Base-by-base conservation (phyloP, 2,329 filamentous ascomycete genomes). In the Aureobasidium musti region DNA sequence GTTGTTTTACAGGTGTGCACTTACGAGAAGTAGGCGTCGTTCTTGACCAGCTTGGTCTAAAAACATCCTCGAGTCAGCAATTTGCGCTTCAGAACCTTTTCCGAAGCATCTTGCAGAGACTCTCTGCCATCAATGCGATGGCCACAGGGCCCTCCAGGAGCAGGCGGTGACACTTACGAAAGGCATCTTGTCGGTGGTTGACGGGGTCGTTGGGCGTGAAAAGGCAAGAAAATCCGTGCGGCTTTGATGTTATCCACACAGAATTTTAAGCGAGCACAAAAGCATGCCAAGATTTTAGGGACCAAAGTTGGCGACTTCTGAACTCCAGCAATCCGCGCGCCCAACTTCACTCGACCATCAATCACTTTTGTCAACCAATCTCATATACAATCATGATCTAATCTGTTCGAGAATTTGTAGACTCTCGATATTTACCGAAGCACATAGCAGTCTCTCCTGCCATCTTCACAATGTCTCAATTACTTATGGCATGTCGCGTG, bases 21-120 rank as follows among this genome's bases (percentile, higher is more conserved):
- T 89, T 78, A 96, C 92, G 92, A 97, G 88, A 91, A 97, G 92
- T 98, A 99, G 81, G 95, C 91, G 83, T 90, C 92, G 87, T 90
- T 97, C 91, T 98, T 98, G 81, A 95, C 87, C 81, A 89, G 83
- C 89, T 98, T 98, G 87, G 91, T 88, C 92, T 97, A 80, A 75
- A 49, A 45, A 74, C 80, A 82, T 82, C 84, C 85, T 82, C 89
- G 91, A 97, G 92, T 97, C 93, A 97, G 94, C 94, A 97, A 97
- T 97, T 97, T 88, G 88, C 93, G 92, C 93, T 97, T 97, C 93
- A 97, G 93, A 83, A 74, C 73, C 54, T 30, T 76, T 82, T 91
- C 91, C 93, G 94, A 97, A 97, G 92, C 92, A 96, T 92, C 91
- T 97, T 97, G 94, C 92, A 87, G 84, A 84, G 91, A 95, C 90